Percentiles rank a stretch among this genome's conserved stretches.
phyloP scores from a whole-genome alignment of 345 rosid species.

The Erucastrum elatum region DNA sequence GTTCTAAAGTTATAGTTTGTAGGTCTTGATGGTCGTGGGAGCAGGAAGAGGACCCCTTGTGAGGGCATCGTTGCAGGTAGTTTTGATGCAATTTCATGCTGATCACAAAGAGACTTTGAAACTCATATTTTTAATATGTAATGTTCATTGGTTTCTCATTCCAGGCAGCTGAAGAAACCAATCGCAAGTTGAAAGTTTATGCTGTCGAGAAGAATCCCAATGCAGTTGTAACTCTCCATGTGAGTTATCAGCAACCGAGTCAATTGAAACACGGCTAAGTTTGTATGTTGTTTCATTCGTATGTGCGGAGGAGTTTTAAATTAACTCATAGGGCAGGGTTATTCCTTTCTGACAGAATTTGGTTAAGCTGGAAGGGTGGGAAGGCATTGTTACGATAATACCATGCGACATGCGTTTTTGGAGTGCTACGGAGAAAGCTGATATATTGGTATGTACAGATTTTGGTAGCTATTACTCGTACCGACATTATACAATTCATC shows the following conservation, averaged over 20 bases:
- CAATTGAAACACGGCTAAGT: neutral
- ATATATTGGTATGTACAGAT: constrained; percentile 59
- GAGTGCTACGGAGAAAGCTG: constrained; percentile 96
- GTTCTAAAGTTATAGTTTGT: constrained; percentile 17
- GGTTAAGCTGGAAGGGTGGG: constrained; percentile 95
- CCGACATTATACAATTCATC: constrained; percentile 9
- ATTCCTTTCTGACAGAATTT: constrained; percentile 60
- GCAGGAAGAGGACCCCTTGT: constrained; percentile 99
- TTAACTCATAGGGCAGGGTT: neutral
- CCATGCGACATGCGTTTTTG: constrained; percentile 96
- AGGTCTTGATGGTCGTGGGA: constrained; percentile 99
- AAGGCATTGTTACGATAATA: constrained; percentile 72
- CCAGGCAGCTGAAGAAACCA: constrained; percentile 98
- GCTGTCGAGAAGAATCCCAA: constrained; percentile 99
- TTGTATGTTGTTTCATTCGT: neutral
- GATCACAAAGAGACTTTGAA: constrained; percentile 22
- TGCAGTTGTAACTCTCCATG: constrained; percentile 98
- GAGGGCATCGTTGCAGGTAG: constrained; percentile 94
- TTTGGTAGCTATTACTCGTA: neutral
- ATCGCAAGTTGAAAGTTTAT: constrained; percentile 75
- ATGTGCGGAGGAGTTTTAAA: neutral
- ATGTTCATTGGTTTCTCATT: constrained; percentile 32
- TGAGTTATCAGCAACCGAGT: constrained; percentile 43
- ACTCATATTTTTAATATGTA: constrained; percentile 3
- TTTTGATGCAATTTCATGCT: constrained; percentile 25